Conservation (phyloP, 257 asterid genomes). For the Agastache rugosa region DNA sequence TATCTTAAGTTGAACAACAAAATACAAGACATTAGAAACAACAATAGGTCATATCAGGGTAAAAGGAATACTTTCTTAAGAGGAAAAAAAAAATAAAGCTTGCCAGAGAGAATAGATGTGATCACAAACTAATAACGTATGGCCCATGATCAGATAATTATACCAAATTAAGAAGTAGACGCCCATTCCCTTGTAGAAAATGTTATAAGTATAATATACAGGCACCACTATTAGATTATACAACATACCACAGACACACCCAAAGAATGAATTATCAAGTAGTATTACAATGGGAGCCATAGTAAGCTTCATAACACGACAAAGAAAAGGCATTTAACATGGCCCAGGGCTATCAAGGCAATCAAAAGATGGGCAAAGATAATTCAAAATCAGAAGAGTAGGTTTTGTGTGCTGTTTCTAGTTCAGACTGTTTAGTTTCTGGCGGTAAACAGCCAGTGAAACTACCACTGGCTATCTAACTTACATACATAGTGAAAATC, state of each 20-base stretch:
- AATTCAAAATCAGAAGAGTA: not conserved
- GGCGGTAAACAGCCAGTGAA: not conserved
- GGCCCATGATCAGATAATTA: slow-evolving; percentile 7
- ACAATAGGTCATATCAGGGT: not conserved
- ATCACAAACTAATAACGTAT: not conserved
- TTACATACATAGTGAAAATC: not conserved
- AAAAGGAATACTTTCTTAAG: not conserved
- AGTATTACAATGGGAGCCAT: not conserved
- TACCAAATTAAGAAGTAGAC: not conserved
- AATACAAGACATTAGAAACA: slow-evolving; percentile 38
- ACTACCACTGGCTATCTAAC: not conserved
- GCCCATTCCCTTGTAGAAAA: not conserved
- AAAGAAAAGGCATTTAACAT: not conserved
- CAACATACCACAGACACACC: not conserved
- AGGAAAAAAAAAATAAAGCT: not conserved
- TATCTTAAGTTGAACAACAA: slow-evolving; percentile 49
- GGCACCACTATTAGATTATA: not conserved
- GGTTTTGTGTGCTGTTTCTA: not conserved
- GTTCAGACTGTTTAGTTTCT: not conserved
- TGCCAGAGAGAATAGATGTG: not conserved
- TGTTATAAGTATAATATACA: not conserved
- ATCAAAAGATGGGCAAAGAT: not conserved
- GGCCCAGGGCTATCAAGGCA: slow-evolving; percentile 6
- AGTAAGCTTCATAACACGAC: not conserved
- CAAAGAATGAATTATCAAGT: not conserved